Base-by-base conservation (phyloP, 192 early-diverging fungal genomes). In the Backusella sp. region DNA sequence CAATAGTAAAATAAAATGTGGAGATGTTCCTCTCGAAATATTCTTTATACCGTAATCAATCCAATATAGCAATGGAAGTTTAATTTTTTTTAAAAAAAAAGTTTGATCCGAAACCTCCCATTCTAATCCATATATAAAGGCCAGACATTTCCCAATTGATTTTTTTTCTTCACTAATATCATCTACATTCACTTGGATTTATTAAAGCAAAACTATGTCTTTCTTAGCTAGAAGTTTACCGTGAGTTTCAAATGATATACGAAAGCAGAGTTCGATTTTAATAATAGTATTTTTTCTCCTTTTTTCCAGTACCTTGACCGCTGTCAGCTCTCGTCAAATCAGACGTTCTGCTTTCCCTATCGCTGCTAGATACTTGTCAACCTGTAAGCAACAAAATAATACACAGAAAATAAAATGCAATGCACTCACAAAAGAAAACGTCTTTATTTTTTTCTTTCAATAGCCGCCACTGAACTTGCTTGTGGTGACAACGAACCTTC, bases 401-500 rank as follows among this genome's bases (percentile, higher is more conserved):
- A 19, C 2, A 26, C 1, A 52, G 14, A 30, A 3, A 11, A 5
- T 7, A 67, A 26, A 56, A 32, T 37, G 32, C 32, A 76, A 6
- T 7, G 3, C 23, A 2, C 23, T 42, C 7, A 39, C 4, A 26
- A 11, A 28, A 30, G 11, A 11, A 19, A n/a, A n/a, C 15, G 17
- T 23, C 17, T 15, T 23, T 5, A 32, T 53, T 21, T 44, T 41
- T 37, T 39, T 37, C 41, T 42, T 77, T 28, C 21, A 17, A 44
- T 62, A 76, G 87, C 83, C 65, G 85, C 85, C 68, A 87, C 83
- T 21, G 82, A 88, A 62, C 37, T 73, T 68, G 89, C 92, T 52
- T 91, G 87, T 70, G 88, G 90, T 30, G 81, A 85, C 28, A 66
- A 92, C 68, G 92, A 94, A 78, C 91, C 92, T 52, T 77, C 77